Evolutionary conservation across 495 filamentous ascomycete genomes (phyloP), one percentile per base, ranked within the genome.

Genomic region (Penicillium paxilli): DNA sequence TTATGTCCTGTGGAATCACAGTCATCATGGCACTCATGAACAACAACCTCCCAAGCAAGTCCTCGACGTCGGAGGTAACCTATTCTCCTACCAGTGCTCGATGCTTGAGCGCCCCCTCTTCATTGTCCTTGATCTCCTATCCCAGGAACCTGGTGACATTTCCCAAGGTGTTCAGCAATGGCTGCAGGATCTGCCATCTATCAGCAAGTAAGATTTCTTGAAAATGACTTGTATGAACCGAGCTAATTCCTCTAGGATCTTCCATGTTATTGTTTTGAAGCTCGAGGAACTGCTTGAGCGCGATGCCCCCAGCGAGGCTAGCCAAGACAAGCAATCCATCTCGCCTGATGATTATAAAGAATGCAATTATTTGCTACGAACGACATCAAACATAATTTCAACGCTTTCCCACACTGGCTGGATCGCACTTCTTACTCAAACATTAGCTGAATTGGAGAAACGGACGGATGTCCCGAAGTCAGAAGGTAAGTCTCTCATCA

Each of bases 51-150:
- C 80, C 14, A 73, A 73, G 28, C 80, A 83, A 32, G 67, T 83
- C 10, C 66, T 74, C 12, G 77, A 80, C 20, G 53, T 63, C 42
- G 63, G 60, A n/a, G 65, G 72, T 10, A 67, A 61, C 10, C 54
- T 64, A 25, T 68, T 63, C 47, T 66, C 63, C 19, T 78, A 75
- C 30, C 68, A 77, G 41, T 70, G 69, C 22, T 78, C 87, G 4
- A 84, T 96, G 75, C 79, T 98, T 40, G 87, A 88, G 6, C 82
- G 91, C 16, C 93, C 93, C 1, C 66, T 96, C 26, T 87, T 96
- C 51, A 72, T 96, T 25, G 79, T 95, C 54, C 77, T 98, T 28
- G 93, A 98, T 66, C 80, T 88, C 10, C 75, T 96, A 0, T 68
- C 78, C 19, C 87, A 93, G 47, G 87, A 87, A 58, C 81, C 82